Evolutionary conservation across 345 rosid genomes (phyloP), one percentile per base, ranked within the genome.

Genomic region (Camelina neglecta): DNA sequence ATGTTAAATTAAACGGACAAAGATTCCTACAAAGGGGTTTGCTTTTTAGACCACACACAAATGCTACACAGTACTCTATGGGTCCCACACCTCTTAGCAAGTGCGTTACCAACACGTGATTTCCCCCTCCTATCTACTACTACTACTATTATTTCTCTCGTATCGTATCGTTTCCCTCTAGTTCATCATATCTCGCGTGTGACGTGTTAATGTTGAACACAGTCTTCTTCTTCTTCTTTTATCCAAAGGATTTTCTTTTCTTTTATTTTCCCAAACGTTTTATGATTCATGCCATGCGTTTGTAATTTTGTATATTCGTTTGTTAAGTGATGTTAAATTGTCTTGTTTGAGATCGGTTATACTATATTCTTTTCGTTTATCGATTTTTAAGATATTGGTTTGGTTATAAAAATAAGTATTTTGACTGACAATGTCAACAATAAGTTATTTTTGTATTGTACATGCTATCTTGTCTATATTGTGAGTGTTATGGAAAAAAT

Each of bases 31-130:
- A 12, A 67, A 67, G 75, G 87, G 38, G 38, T 7, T 76, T 83
- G 88, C 86, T 78, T 85, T 29, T 84, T 75, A 75, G 82, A 81
- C 87, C 87, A 84, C 60, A 76, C 87, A 81, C 81, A 84, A 74
- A 82, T 76, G 86, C 79, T 51, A 67, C 85, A 86, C 87, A 76
- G 79, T 65, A 26, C 82, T 68, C 8, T 42, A n/a, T 75, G 89
- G 91, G 85, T 58, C 84, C 89, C 85, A 78, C 81, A 20, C 51
- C 53, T 10, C 70, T 62, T 12, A 48, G 57, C 77, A 56, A 76
- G 72, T 77, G 81, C 81, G 50, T 58, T 78, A 49, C 68, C 54
- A 51, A 41, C 84, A 80, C 82, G 88, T 83, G 86, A 81, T 60
- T 77, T 74, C 21, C 29, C 38, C 65, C 65, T 6, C 38, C 38